Base-by-base conservation (phyloP, 352 stramenopile species). In the Pythium brachiatum region DNA sequence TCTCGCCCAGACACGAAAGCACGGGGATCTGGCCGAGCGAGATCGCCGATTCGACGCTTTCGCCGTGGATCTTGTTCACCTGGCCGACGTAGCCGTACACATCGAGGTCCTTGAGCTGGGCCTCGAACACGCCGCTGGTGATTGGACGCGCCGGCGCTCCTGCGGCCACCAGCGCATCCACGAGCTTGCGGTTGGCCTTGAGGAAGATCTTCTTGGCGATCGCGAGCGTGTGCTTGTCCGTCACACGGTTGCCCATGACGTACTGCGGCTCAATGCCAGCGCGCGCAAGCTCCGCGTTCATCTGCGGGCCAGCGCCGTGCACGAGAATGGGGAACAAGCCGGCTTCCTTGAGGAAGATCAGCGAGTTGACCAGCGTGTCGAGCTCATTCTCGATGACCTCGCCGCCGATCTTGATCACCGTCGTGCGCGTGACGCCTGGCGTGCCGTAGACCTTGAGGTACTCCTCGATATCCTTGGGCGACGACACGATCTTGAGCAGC, bases 381-480 rank as follows among this genome's bases (percentile, higher is more conserved):
- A 95, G 79, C 66, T 96, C 87, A 59, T 93, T 78, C 66, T 94
- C 85, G 55, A 96, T 88, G 29, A 96, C 86, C 36, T 96, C 88
- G 29, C 88, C 88, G 53, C 88, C 88, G 53, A 96, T 93, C 69
- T 96, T 96, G 62, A 96, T 94, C 9, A 96, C 87, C 0, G 86
- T 90, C 48, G 81, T 91, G 64, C 79, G 86, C 60, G 75, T 79
- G 36, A 77, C 76, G 54, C 82, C 83, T 2, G 86, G 83, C 26
- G 77, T 89, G 47, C 83, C 75, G 64, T 94, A 94, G 62, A 90
- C 70, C 59, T 77, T 69, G 51, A 83, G 63, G 68, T 91, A 92
- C 69, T 92, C 83, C 20, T 81, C 60, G 18, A 92, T 73, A 47
- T 88, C 81, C 12, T 52, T 57, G 46, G 86, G 78, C 7, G 80